Percentiles rank a stretch among this genome's conserved stretches.
These are phyloP conservation scores for Selaginella tamariscina DNA, from an alignment of 75 land plant species.

Conservation along the genomic window DNA sequence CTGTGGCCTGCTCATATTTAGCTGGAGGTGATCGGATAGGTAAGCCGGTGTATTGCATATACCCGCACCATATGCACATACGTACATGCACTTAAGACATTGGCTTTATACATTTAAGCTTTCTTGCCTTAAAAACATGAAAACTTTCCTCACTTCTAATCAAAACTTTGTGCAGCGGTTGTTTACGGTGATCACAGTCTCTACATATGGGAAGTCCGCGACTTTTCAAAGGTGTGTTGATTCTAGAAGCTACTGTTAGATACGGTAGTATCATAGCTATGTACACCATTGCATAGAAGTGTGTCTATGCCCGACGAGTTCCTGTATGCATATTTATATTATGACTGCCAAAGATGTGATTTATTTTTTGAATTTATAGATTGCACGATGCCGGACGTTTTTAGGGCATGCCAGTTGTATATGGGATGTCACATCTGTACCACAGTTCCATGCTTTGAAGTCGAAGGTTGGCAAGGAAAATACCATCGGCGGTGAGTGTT, in stretches of 20 bases:
- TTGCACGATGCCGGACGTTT: constrained; percentile 34
- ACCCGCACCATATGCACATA: no score
- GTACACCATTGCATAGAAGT: no score
- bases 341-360: no score
- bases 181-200: constrained; percentile 69
- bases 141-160: no score
- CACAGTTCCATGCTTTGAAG: constrained; percentile 13
- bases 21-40: constrained; percentile 38
- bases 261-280: not conserved
- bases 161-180: constrained; percentile 43
- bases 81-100: no score
- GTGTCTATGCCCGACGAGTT: no score
- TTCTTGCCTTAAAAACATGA: no score
- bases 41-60: constrained; percentile 10
- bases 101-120: no score
- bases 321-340: no score
- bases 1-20: constrained; percentile 55
- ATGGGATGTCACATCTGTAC: constrained; percentile 57
- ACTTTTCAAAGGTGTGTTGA: constrained; percentile 37
- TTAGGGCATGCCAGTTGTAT: constrained; percentile 50
- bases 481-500: constrained; percentile 26
- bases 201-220: constrained; percentile 50
- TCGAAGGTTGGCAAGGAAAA: constrained; percentile 28
- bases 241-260: not conserved
- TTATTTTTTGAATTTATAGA: constrained; percentile 24